Evolutionary conservation across 768 basidiomycete genomes (phyloP), one percentile per base, ranked within the genome.

Genomic region (Boletus tylopilopsis): DNA sequence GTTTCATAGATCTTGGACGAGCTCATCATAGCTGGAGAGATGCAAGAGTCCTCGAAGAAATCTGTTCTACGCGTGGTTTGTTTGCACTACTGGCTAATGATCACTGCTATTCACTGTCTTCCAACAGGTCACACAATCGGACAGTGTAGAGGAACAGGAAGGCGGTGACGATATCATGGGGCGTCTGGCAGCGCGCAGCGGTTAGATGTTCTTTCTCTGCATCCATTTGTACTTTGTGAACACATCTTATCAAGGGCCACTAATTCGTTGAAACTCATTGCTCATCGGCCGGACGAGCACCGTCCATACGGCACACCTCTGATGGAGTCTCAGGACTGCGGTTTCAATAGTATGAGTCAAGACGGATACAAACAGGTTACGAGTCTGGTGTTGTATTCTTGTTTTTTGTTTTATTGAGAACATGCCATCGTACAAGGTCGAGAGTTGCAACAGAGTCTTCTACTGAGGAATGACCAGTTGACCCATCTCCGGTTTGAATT

Each of bases 401-500:
- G 15, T 54, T 61, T 47, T 74, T 79, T 47, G 72, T 64, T 54
- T 75, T 80, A 55, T 90, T 83, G 54, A 85, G 65, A 42, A 94
- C 71, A 67, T 85, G 81, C 85, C 87, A 93, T 52, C 85, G 77
- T 19, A 97, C 85, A 18, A 95, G 80, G 60, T 98, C 87, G 34
- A 98, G 75, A 2, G 95, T 91, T 1, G 92, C 89, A 21, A 81
- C 68, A 1, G 93, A 91, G 69, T 98, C 95, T 67, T 94, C 94
- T 1, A 90, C 73, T 0, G 92, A 93, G 42, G 88, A 91, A 71
- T 98, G 95, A 3, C 94, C 94, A 7, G 76, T 74, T 12, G 79
- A 76, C 7, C 80, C 81, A 25, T 77, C 88, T 22, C 87, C 88
- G 11, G 79, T 77, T 66, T 99, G 95, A 47, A 99, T 97, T 49